Base-by-base conservation (phyloP, 2,329 filamentous ascomycete species). In the Paecilomyces dactylethromorphus region DNA sequence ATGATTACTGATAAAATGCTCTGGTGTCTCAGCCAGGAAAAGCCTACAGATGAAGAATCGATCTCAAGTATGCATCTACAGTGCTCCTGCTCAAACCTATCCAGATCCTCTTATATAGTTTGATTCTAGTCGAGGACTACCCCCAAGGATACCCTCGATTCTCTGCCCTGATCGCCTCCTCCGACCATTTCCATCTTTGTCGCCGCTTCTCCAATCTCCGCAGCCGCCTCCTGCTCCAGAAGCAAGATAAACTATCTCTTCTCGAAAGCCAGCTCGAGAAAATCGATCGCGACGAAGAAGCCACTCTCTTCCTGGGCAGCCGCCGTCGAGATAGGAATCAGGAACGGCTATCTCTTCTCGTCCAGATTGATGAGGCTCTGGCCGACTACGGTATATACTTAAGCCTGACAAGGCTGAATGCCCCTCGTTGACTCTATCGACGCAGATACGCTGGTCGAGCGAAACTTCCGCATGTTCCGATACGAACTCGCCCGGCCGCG, bases 321-420 rank as follows among this genome's bases (percentile, higher is more conserved):
- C 11, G 49, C 21, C 49, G 49, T 8, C 13, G 49, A 18, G 49
- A 52, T 52, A 52, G 21, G 49, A 52, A 52, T 52, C 11, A 8
- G 7, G 49, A 52, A 18, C 13, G 49, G 8, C 49, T 12, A 18
- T 8, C 15, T 18, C 11, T 52, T 24, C 49, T 52, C 21, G 11
- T 18, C 33, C 8, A 39, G 33, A 39, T 39, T 39, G 33, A 39
- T 39, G 90, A 93, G 72, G 66, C 72, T 8, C 76, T 76, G 0
- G 88, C 87, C 0, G 81, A 78, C 58, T 76, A 77, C 57, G 80
- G 81, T 13, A 69, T 84, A 62, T 70, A 79, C n/a, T 75, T 39
- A 15, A 15, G 15, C 8, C 33, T 39, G 15, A 39, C 33, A 15
- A 8, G 33, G 33, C 8, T 39, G n/a, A n/a, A n/a, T n/a, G n/a